Base-by-base conservation (phyloP, 495 filamentous ascomycete species). In the Neurospora sp. region DNA sequence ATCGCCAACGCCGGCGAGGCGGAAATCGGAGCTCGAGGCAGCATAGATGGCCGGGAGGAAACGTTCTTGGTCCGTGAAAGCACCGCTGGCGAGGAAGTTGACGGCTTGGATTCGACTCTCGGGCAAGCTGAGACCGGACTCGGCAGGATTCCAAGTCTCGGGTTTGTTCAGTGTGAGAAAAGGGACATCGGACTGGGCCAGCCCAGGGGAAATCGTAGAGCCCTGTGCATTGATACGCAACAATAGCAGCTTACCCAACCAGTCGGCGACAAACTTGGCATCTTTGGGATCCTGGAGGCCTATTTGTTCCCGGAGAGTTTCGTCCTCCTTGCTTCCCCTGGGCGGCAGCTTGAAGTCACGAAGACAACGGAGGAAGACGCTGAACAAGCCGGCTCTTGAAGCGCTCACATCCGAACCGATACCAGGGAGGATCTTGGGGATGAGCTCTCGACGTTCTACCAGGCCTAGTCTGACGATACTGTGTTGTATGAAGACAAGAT, bases 401-500 rank as follows among this genome's bases (percentile, higher is more conserved):
- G 80, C 35, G 86, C 87, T 88, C n/a, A 85, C 81, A 73, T 89
- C 90, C 73, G 90, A 87, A 1, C 88, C 86, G 53, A 98, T 91
- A 45, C 90, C 92, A 75, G 89, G 86, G 35, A 97, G 82, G 20
- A 94, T 82, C 3, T 87, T 85, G 12, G 94, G 89, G 8, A 97
- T 81, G 27, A 98, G 84, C 10, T 89, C 88, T 44, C 80, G 78
- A 69, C 85, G 77, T 53, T 83, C 81, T 8, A 73, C 82, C 69
- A 73, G 84, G 76, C 80, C 80, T 12, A 99, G 82, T 37, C 94
- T 89, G 53, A 88, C 86, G 59, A 98, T 84, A 41, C 95, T 94
- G 79, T 96, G 92, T 76, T 96, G 93, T 39, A 97, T 90, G 80
- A 96, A 97, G 39, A 91, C 83, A 70, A 98, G 80, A 83, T 98